These are phyloP conservation scores for Basidioascus undulatus DNA, from an alignment of 768 basidiomycete genomes.

Conservation along the genomic window DNA sequence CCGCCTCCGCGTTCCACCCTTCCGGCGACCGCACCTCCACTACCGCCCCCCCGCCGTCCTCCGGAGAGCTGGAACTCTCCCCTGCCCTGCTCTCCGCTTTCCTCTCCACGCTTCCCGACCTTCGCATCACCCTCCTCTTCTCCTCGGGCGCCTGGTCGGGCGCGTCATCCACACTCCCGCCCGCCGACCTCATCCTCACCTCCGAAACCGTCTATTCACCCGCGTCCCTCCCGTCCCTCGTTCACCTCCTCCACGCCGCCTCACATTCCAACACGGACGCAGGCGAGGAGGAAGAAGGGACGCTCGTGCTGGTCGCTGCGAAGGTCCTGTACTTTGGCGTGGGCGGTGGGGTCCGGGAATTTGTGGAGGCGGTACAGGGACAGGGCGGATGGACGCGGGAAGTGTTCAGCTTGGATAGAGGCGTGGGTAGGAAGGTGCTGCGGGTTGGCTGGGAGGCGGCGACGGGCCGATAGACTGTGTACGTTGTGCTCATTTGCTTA, in stretches of 20 bases:
- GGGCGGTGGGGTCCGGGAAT: slow-evolving; percentile 62
- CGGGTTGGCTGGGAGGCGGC: slow-evolving; percentile 38
- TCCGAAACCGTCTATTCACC: slow-evolving; percentile 79
- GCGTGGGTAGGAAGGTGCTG: slow-evolving; percentile 54
- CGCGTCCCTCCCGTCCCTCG: slow-evolving; percentile 36
- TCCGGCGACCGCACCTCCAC: not conserved
- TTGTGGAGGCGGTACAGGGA: slow-evolving; percentile 31
- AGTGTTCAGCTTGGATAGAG: slow-evolving; percentile 39
- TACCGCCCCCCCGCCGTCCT: slow-evolving; percentile 14
- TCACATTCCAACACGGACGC: slow-evolving; percentile 5
- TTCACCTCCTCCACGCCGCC: slow-evolving; percentile 15
- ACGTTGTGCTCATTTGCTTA: too few relatives aligned
- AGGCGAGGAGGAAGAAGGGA: slow-evolving; percentile 7
- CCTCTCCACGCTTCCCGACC: slow-evolving; percentile 27
- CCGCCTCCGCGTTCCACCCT: not conserved
- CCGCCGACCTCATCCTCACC: slow-evolving; percentile 53
- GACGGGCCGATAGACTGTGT: too few relatives aligned
- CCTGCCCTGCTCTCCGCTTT: slow-evolving; percentile 42
- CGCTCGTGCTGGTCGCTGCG: slow-evolving; percentile 52
- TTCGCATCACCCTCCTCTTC: slow-evolving; percentile 41
- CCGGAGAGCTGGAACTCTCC: slow-evolving; percentile 41
- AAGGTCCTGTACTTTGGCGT: slow-evolving; percentile 91
- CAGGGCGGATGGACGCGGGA: slow-evolving; percentile 27
- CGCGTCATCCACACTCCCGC: slow-evolving; percentile 2
- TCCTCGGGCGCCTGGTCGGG: slow-evolving; percentile 56